Percentiles rank a stretch among this genome's conserved stretches.
Conservation (phyloP, 768 basidiomycete genomes). For the Amanita jacksonii region DNA sequence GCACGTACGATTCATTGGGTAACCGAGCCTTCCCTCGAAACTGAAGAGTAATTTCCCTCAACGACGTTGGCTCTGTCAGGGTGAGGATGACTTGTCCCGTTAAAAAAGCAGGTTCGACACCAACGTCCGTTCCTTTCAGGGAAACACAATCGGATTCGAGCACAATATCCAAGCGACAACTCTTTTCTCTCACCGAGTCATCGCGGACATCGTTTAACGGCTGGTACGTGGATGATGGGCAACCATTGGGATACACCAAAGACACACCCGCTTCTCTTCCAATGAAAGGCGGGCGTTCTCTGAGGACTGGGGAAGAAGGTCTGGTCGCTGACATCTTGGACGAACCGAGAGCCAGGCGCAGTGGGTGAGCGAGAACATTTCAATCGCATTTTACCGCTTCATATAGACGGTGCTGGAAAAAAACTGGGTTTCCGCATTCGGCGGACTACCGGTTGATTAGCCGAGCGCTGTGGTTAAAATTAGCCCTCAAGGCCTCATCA, state of each 20-base stretch:
- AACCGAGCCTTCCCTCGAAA: constrained; percentile 78
- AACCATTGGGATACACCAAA: constrained; percentile 3
- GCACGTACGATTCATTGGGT: constrained; percentile 51
- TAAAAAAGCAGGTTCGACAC: constrained; percentile 75
- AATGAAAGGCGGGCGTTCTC: not conserved
- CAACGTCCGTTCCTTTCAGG: constrained; percentile 72
- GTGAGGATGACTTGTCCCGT: constrained; percentile 75
- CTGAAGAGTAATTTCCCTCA: constrained; percentile 77
- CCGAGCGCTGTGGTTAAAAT: too few relatives aligned
- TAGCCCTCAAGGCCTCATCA: too few relatives aligned
- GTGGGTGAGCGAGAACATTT: not conserved
- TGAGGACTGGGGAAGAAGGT: not conserved
- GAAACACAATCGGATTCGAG: constrained; percentile 62
- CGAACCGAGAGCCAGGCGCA: not conserved
- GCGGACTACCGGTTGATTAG: too few relatives aligned
- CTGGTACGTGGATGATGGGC: not conserved
- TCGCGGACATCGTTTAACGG: constrained; percentile 6
- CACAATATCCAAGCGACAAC: constrained; percentile 61
- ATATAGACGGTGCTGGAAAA: too few relatives aligned
- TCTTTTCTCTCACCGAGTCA: constrained; percentile 38
- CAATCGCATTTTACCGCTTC: too few relatives aligned
- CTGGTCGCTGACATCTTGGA: constrained; percentile 3
- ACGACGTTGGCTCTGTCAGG: constrained; percentile 72
- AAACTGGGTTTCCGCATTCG: too few relatives aligned
- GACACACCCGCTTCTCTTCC: not conserved